A percentile compares a stretch with the other conserved stretches of the same genome.
These are phyloP conservation scores for Candida sanyaensis DNA, from an alignment of 1,139 yeast species.

Conservation along the genomic window DNA sequence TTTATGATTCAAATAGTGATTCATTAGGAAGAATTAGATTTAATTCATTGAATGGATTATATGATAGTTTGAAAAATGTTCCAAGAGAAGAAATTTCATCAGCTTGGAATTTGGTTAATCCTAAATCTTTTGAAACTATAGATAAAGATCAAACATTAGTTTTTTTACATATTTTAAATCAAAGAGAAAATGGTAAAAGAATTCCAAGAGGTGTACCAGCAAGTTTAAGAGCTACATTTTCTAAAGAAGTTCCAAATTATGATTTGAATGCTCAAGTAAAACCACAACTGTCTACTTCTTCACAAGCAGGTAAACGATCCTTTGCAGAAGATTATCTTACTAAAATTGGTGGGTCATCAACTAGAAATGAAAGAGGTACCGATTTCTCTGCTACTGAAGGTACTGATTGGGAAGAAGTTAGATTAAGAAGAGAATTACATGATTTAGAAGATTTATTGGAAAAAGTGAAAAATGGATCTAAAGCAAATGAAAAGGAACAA, in stretches of 20 bases:
- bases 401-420: constrained; percentile 85
- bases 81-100: constrained; percentile 86
- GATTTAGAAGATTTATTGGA: constrained; percentile 68
- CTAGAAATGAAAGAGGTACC: constrained; percentile 61
- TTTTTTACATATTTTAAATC: constrained; percentile 86
- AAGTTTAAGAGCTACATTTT: constrained; percentile 85
- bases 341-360: constrained; percentile 50
- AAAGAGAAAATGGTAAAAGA: constrained; percentile 82
- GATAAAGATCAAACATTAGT: constrained; percentile 93
- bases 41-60: constrained; percentile 68
- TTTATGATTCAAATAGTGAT: constrained; percentile 77
- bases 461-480: constrained; percentile 56
- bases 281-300: constrained; percentile 38
- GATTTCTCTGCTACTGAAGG: constrained; percentile 75
- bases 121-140: constrained; percentile 80
- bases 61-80: constrained; percentile 65
- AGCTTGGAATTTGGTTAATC: constrained; percentile 95
- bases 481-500: constrained; percentile 26
- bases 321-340: constrained; percentile 44
- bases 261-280: constrained; percentile 44
- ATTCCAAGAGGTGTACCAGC: constrained; percentile 97
- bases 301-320: constrained; percentile 21
- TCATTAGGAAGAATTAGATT: constrained; percentile 80
- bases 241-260: constrained; percentile 81
- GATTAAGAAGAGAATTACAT: constrained; percentile 75